Conservation (phyloP, 345 rosid species). For the Sonneratia caseolaris region DNA sequence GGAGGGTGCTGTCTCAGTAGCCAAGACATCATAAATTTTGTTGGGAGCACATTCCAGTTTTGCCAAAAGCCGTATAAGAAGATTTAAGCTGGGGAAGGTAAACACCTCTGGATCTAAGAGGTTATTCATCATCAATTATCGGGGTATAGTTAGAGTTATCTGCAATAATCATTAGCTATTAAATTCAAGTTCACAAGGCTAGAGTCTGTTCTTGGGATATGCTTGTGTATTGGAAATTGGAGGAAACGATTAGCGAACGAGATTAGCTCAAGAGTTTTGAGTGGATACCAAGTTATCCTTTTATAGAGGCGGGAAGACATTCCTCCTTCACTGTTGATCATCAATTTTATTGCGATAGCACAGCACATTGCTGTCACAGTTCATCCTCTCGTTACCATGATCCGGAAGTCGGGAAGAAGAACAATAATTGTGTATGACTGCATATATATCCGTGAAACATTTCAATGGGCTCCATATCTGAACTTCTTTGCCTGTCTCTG, state of each 20-base stretch:
- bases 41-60: not conserved
- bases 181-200: not conserved
- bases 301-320: not conserved
- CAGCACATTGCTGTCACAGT: too few species aligned
- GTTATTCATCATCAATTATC: not conserved
- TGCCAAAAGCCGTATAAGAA: not conserved
- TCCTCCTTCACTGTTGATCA: not conserved
- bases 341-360: not conserved
- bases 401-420: too few species aligned
- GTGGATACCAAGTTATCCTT: not conserved
- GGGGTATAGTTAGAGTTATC: not conserved
- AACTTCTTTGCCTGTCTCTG: too few species aligned
- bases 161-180: not conserved
- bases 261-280: not conserved
- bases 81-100: slow-evolving; percentile 1
- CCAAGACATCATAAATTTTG: slow-evolving; percentile 5
- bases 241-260: not conserved
- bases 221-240: not conserved
- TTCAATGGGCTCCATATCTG: too few species aligned
- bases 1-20: slow-evolving; percentile 9
- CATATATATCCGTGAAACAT: too few species aligned
- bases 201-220: not conserved
- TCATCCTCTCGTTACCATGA: too few species aligned
- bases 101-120: not conserved
- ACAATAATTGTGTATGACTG: too few species aligned